A percentile compares a stretch with the other conserved stretches of the same genome.
Evolutionary conservation across 225 moss, liverwort and hornwort species (phyloP).

Genomic region (Pseudisothecium myosuroides): DNA sequence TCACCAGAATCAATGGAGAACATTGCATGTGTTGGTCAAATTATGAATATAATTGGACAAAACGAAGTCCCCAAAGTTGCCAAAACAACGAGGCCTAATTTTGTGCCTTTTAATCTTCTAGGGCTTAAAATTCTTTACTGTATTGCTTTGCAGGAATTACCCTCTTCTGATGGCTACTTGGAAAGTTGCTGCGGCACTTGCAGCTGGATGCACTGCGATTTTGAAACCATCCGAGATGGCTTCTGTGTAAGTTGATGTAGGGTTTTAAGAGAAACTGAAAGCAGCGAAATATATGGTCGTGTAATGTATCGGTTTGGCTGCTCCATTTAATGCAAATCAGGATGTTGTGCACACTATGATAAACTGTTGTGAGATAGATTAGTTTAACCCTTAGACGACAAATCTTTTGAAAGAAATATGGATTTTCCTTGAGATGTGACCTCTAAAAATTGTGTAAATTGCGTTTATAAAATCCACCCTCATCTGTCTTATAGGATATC

Average conservation of each 20-base stretch:
- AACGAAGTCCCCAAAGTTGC: neutral
- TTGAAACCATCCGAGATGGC: constrained; percentile 95
- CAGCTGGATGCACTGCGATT: constrained; percentile 89
- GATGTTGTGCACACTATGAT: neutral
- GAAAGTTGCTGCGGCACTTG: constrained; percentile 98
- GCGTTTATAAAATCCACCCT: neutral
- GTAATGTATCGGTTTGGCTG: neutral
- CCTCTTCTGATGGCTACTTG: constrained; percentile 97
- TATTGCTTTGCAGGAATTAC: constrained; percentile 68
- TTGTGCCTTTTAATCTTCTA: neutral
- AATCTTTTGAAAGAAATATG: neutral
- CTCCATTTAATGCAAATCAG: neutral
- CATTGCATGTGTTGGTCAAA: neutral
- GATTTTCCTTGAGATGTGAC: neutral
- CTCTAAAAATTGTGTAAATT: neutral
- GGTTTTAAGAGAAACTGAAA: neutral
- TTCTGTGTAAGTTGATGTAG: constrained; percentile 58
- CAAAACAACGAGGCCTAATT: neutral
- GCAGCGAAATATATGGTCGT: neutral
- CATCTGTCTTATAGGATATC: neutral
- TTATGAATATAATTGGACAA: no score
- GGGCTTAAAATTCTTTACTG: neutral
- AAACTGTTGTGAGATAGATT: neutral
- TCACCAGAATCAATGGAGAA: neutral
- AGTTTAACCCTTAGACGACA: no score